phyloP scores from a whole-genome alignment of 2,329 filamentous ascomycete genomes.

The Simplicillium sp. region DNA sequence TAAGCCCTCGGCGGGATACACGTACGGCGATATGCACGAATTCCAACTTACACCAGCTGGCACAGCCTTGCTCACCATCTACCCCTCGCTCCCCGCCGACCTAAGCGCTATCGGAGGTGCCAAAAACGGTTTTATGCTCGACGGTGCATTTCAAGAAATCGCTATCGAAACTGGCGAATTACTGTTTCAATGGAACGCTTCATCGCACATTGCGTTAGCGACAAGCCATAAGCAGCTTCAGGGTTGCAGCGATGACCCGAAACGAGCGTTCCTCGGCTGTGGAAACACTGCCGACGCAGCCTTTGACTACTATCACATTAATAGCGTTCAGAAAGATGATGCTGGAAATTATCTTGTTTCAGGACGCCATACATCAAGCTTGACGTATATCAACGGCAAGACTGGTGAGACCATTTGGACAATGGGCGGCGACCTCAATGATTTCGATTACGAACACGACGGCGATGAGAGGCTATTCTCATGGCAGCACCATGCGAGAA shows the following conservation, averaged over 20 bases:
- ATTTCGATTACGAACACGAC: conserved; percentile 18
- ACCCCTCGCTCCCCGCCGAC: conserved; percentile 23
- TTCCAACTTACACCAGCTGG: conserved; percentile 23
- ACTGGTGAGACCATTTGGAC: conserved; percentile 41
- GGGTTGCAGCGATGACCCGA: conserved; percentile 6
- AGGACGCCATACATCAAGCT: conserved; percentile 32
- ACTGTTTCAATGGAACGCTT: conserved; percentile 33
- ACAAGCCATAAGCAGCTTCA: conserved; percentile 2
- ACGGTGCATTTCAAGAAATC: conserved; percentile 27
- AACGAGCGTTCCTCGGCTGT: conserved; percentile 6
- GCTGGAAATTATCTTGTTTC: conserved; percentile 42
- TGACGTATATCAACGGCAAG: conserved; percentile 33
- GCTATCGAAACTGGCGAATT: conserved; percentile 35
- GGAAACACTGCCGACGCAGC: conserved; percentile 14
- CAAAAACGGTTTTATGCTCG: conserved; percentile 12
- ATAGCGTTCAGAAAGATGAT: conserved; percentile 39
- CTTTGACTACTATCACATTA: conserved; percentile 48
- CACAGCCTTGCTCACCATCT: conserved; percentile 27
- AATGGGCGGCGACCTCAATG: conserved; percentile 34
- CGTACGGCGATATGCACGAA: conserved; percentile 26
- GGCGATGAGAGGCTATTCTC: conserved; percentile 25
- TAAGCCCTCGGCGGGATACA: conserved; percentile 1
- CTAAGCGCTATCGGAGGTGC: conserved; percentile 18
- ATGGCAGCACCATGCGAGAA: conserved; percentile 41
- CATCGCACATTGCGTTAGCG: conserved; percentile 10